Evolutionary conservation across 768 basidiomycete species (phyloP).

Genomic region (Mycena vitilis): DNA sequence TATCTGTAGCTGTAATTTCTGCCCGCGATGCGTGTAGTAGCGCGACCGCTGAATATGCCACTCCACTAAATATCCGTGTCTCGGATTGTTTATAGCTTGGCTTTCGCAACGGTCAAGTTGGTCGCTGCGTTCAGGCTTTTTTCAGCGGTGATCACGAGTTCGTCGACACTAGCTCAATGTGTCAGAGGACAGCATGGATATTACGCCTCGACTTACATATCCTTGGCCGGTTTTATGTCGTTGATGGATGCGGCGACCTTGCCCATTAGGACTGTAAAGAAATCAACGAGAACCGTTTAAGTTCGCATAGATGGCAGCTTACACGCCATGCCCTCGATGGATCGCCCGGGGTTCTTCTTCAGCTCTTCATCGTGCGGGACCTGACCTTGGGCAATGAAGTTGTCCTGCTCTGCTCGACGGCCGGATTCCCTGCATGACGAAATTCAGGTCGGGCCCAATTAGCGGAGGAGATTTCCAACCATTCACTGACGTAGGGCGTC

Average conservation of each 20-base stretch:
- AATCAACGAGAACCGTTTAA: slow-evolving; percentile 4
- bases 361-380: slow-evolving; percentile 84
- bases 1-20: no score
- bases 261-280: slow-evolving; percentile 76
- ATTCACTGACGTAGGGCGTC: slow-evolving; percentile 82
- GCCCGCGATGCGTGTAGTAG: no score
- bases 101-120: slow-evolving; percentile 53
- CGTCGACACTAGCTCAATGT: slow-evolving; percentile 71
- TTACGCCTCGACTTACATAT: slow-evolving; percentile 67
- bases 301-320: slow-evolving; percentile 39
- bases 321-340: slow-evolving; percentile 70
- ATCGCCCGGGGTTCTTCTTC: slow-evolving; percentile 74
- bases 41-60: no score
- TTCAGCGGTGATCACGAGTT: slow-evolving; percentile 79
- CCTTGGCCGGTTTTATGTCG: slow-evolving; percentile 86
- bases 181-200: slow-evolving; percentile 3
- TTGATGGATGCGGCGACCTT: slow-evolving; percentile 80
- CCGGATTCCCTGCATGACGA: slow-evolving; percentile 64
- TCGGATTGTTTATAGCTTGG: slow-evolving; percentile 58
- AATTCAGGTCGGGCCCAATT: background rate
- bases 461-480: slow-evolving; percentile 52
- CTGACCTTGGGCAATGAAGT: slow-evolving; percentile 70
- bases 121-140: slow-evolving; percentile 61
- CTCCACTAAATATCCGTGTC: no score
- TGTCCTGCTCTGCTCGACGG: slow-evolving; percentile 67